Conservation (phyloP, 2,329 filamentous ascomycete species). For the Cercospora zeae-maydis region DNA sequence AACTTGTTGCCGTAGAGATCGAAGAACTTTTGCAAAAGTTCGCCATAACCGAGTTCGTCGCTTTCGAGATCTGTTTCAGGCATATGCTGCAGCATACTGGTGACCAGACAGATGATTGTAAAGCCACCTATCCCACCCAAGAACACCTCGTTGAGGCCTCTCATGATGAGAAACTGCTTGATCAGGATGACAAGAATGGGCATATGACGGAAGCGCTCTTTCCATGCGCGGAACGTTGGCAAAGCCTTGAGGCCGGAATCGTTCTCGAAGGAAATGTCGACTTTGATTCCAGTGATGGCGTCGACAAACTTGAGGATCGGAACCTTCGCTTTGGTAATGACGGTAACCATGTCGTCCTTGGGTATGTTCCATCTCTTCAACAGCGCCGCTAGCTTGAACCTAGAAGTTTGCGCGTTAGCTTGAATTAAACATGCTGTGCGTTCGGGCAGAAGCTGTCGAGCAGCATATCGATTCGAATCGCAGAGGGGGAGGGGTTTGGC, state of each 20-base stretch:
- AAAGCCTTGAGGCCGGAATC: slow-evolving; percentile 75
- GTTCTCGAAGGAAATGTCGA: slow-evolving; percentile 96
- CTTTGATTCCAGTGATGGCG: slow-evolving; percentile 68
- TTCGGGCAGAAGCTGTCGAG: too few relatives aligned
- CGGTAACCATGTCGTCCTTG: slow-evolving; percentile 56
- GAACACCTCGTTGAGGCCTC: slow-evolving; percentile 85
- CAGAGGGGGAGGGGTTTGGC: too few relatives aligned
- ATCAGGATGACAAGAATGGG: slow-evolving; percentile 79
- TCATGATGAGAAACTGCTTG: slow-evolving; percentile 90
- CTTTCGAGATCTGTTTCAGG: slow-evolving; percentile 63
- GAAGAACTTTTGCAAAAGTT: slow-evolving; percentile 81
- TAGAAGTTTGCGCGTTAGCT: neutral
- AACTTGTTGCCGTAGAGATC: slow-evolving; percentile 85
- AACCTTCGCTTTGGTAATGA: slow-evolving; percentile 74
- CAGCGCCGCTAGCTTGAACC: slow-evolving; percentile 58
- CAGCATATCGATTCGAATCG: too few relatives aligned
- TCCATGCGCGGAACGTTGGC: slow-evolving; percentile 77
- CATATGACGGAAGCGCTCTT: slow-evolving; percentile 74
- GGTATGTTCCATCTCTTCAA: slow-evolving; percentile 58
- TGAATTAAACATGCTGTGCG: neutral
- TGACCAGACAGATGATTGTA: slow-evolving; percentile 87
- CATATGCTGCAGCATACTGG: slow-evolving; percentile 79
- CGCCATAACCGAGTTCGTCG: slow-evolving; percentile 63
- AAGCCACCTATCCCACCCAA: slow-evolving; percentile 91
- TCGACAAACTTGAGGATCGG: slow-evolving; percentile 92